Conservation (phyloP, 2,329 filamentous ascomycete species). For the Chalaropsis thielavioides region DNA sequence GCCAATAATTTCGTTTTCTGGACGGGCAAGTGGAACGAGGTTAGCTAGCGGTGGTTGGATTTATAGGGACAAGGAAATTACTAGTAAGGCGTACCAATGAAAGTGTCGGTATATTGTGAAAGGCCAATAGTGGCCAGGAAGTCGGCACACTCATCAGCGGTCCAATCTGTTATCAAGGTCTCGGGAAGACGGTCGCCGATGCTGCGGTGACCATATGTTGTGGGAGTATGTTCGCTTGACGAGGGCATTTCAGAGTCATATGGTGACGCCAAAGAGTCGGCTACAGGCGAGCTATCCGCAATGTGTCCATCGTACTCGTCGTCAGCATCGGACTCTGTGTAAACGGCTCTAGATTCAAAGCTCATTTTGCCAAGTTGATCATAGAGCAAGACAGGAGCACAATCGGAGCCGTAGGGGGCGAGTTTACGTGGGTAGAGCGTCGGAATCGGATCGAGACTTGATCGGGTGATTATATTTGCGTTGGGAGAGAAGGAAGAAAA, state of each 20-base stretch:
- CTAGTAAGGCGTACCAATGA: constrained; percentile 51
- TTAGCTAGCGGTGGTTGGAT: constrained; percentile 1
- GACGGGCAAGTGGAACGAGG: not conserved
- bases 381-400: not conserved
- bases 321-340: constrained; percentile 67
- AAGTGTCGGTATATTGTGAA: constrained; percentile 66
- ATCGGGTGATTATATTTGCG: not conserved
- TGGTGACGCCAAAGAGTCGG: constrained; percentile 54
- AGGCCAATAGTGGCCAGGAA: constrained; percentile 70
- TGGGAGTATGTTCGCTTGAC: constrained; percentile 60
- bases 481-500: not conserved
- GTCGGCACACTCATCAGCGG: constrained; percentile 75
- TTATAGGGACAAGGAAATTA: no score
- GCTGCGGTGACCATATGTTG: constrained; percentile 55
- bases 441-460: not conserved
- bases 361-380: constrained; percentile 31
- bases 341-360: constrained; percentile 52
- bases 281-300: constrained; percentile 50
- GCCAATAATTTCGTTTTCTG: constrained; percentile 88
- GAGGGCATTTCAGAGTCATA: constrained; percentile 59
- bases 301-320: constrained; percentile 70
- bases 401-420: not conserved
- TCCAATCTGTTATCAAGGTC: constrained; percentile 67
- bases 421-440: not conserved
- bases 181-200: constrained; percentile 54